A percentile compares a stretch with the other conserved stretches of the same genome.
These are phyloP conservation scores for Phytomonas sp. DNA, from an alignment of 208 protist species.

Conservation along the genomic window DNA sequence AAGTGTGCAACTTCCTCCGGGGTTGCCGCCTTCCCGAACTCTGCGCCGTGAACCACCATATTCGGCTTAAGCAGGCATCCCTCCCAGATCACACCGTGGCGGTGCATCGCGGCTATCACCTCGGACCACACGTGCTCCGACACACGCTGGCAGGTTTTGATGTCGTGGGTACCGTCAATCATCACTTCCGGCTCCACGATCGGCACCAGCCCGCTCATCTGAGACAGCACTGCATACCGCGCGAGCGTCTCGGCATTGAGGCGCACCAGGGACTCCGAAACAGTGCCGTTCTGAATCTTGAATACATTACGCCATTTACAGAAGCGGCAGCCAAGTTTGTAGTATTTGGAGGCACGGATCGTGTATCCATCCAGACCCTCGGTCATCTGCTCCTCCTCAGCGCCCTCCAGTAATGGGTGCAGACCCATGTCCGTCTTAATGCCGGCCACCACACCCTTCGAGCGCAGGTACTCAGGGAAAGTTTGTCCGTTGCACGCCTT, in stretches of 20 bases:
- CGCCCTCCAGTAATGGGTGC: constrained; percentile 66
- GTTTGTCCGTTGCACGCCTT: constrained; percentile 71
- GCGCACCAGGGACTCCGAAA: constrained; percentile 83
- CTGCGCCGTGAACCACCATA: constrained; percentile 92
- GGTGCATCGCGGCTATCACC: constrained; percentile 75
- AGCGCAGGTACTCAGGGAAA: constrained; percentile 82
- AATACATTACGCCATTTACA: constrained; percentile 96
- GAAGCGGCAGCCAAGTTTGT: constrained; percentile 93
- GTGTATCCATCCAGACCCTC: constrained; percentile 93
- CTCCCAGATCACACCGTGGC: constrained; percentile 93
- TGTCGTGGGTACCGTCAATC: constrained; percentile 93
- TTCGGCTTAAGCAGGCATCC: constrained; percentile 96
- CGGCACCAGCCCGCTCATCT: constrained; percentile 93
- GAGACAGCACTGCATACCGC: constrained; percentile 93
- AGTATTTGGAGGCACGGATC: constrained; percentile 88
- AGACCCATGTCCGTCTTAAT: constrained; percentile 95
- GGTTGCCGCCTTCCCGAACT: constrained; percentile 46
- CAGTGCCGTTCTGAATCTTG: constrained; percentile 88
- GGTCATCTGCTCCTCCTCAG: constrained; percentile 89
- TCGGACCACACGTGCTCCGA: constrained; percentile 82
- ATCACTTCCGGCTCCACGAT: constrained; percentile 97
- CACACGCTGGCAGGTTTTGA: constrained; percentile 77
- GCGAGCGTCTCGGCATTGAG: constrained; percentile 93
- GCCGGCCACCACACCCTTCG: constrained; percentile 85
- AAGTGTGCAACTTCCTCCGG: constrained; percentile 78